Percentiles rank a stretch among this genome's conserved stretches.
Evolutionary conservation across 306 rosid genomes (phyloP).

Genomic region (Acacia confusa): DNA sequence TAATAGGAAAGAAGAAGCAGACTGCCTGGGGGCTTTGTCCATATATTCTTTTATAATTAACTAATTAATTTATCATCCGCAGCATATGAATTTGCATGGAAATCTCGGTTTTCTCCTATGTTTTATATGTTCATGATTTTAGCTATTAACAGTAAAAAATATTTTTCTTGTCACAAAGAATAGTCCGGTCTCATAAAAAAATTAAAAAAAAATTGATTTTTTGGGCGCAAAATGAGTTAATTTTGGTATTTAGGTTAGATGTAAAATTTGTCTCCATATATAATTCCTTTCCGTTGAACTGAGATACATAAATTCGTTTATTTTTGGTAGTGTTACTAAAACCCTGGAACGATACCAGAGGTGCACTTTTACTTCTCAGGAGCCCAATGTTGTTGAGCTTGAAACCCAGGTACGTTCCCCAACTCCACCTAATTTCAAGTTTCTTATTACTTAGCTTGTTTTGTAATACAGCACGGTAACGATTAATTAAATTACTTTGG

Average conservation of each 20-base stretch:
- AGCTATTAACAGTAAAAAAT: not conserved
- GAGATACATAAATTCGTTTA: not conserved
- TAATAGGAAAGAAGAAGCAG: slow-evolving; percentile 2
- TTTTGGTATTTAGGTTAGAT: not conserved
- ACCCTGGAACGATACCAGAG: slow-evolving; percentile 84
- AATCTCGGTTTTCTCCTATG: not conserved
- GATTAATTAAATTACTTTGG: not conserved
- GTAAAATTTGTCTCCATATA: not conserved
- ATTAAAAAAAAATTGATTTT: not conserved
- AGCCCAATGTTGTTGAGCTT: slow-evolving; percentile 39
- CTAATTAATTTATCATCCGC: not conserved
- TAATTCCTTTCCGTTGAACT: not conserved
- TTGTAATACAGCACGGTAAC: not conserved
- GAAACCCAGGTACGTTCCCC: slow-evolving; percentile 65
- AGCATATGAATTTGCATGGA: not conserved
- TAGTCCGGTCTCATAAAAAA: not conserved
- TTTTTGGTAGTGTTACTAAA: slow-evolving; percentile 41
- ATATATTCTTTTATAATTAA: not conserved
- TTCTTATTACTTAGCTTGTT: not conserved
- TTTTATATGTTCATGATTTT: not conserved
- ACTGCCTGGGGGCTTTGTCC: not conserved
- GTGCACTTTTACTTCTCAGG: slow-evolving; percentile 61
- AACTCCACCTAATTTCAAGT: not conserved
- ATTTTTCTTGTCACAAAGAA: not conserved
- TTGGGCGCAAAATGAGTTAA: not conserved